A percentile compares a stretch with the other conserved stretches of the same genome.
These are phyloP conservation scores for Olyra latifolia DNA, from an alignment of 176 grass and related monocot species.

Conservation along the genomic window DNA sequence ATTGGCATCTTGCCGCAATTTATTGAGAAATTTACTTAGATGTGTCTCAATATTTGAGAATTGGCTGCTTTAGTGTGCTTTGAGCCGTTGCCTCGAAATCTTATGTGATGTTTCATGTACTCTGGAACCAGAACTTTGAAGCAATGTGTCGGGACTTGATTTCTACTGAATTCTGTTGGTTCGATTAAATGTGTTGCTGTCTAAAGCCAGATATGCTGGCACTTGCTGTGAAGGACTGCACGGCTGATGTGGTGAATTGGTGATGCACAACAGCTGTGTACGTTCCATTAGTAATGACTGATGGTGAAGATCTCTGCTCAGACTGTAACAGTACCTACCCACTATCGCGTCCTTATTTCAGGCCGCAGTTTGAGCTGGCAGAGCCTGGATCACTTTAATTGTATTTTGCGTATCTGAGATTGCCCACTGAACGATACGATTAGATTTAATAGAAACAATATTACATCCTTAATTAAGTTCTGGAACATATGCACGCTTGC, in stretches of 20 bases:
- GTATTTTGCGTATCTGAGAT: not conserved
- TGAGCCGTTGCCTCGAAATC: not conserved
- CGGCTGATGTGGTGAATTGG: not conserved
- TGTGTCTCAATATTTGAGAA: constrained; percentile 20
- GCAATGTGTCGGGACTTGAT: not conserved
- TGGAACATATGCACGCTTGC: not conserved
- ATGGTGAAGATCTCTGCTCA: not conserved
- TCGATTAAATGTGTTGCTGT: not conserved
- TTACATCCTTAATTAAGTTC: not conserved
- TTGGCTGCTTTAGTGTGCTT: constrained; percentile 8
- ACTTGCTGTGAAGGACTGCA: not conserved
- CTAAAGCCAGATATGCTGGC: not conserved
- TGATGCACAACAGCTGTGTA: not conserved
- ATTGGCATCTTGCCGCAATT: not conserved
- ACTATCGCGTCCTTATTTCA: not conserved
- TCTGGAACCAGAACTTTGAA: constrained; percentile 27
- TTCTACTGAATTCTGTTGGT: not conserved
- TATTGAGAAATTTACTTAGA: constrained; percentile 28
- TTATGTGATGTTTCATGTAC: constrained; percentile 21
- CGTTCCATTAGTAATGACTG: not conserved
- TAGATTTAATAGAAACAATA: not conserved
- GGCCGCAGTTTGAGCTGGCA: not conserved
- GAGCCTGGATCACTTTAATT: too few species aligned
- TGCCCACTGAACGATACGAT: not conserved
- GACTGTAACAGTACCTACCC: not conserved